Evolutionary conservation across 2,329 filamentous ascomycete genomes (phyloP).

Genomic region (Lasiodiplodia theobromae): DNA sequence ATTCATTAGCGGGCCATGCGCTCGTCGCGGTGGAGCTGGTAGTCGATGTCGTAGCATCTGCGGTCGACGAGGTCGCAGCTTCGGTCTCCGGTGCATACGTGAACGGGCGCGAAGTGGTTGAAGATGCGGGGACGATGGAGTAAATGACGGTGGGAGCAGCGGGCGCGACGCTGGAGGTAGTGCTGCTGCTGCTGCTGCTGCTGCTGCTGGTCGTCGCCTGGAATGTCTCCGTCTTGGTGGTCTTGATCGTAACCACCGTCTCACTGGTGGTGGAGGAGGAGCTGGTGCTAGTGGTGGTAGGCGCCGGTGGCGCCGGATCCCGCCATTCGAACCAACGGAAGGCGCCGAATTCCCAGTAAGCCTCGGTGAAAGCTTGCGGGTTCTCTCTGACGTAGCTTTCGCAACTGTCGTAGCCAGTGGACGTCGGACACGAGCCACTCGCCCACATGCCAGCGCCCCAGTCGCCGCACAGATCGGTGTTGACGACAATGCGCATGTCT

Average conservation of each 20-base stretch:
- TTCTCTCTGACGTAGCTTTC: constrained; percentile 42
- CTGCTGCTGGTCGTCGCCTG: not conserved
- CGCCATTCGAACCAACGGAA: constrained; percentile 30
- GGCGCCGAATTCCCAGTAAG: constrained; percentile 46
- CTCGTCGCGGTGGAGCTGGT: not conserved
- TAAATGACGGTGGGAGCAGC: constrained; percentile 3
- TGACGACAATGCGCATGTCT: constrained; percentile 49
- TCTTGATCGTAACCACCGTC: not conserved
- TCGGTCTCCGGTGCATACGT: not conserved
- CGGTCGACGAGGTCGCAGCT: not conserved
- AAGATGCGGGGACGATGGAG: not conserved
- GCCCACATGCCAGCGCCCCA: constrained; percentile 66
- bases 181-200: not conserved
- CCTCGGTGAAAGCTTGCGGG: constrained; percentile 40
- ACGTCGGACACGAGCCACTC: constrained; percentile 34
- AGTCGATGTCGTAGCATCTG: not conserved
- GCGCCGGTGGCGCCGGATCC: not conserved
- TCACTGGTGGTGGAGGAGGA: not conserved
- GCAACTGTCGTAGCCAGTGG: constrained; percentile 57
- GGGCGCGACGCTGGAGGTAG: not conserved
- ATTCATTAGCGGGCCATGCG: not conserved
- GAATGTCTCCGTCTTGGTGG: not conserved
- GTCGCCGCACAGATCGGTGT: constrained; percentile 61
- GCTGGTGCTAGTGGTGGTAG: not conserved
- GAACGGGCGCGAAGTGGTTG: not conserved